A percentile compares a stretch with the other conserved stretches of the same genome.
Conservation (phyloP, 306 rosid species). For the Mimosa bimucronata region DNA sequence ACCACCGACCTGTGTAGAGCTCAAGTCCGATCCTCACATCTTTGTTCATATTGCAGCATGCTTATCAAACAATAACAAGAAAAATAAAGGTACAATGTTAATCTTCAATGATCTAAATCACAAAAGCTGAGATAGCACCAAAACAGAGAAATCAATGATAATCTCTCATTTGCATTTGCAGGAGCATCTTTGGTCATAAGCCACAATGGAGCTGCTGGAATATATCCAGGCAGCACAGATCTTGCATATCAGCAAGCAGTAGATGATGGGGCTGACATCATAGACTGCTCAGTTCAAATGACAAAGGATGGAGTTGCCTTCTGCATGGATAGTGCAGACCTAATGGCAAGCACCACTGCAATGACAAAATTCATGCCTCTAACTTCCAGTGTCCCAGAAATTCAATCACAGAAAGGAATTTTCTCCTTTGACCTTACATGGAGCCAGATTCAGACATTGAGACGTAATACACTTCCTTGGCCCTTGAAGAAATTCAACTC, state of each 20-base stretch:
- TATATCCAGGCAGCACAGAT: conserved; percentile 81
- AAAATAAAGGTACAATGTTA: conserved; percentile 51
- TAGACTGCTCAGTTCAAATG: conserved; percentile 93
- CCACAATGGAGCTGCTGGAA: conserved; percentile 79
- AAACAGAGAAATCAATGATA: background rate
- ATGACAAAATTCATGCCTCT: conserved; percentile 56
- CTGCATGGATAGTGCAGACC: conserved; percentile 63
- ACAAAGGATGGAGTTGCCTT: conserved; percentile 84
- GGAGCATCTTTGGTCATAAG: conserved; percentile 65
- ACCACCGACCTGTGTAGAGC: background rate
- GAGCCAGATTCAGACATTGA: conserved; percentile 72
- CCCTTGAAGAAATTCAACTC: conserved; percentile 6
- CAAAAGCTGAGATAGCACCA: background rate
- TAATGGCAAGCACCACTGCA: conserved; percentile 54
- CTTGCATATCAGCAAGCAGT: conserved; percentile 81
- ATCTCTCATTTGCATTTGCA: conserved; percentile 39
- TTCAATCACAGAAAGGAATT: conserved; percentile 67
- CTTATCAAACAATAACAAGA: conserved; percentile 58
- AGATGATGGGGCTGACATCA: conserved; percentile 73
- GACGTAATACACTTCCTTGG: conserved; percentile 55
- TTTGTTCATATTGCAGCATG: conserved; percentile 58
- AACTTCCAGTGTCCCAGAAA: conserved; percentile 55
- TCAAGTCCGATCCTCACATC: conserved; percentile 18
- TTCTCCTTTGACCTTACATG: conserved; percentile 82
- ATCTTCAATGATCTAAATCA: conserved; percentile 1